Percentiles rank a stretch among this genome's conserved stretches.
These are phyloP conservation scores for Candida albicans DNA, from an alignment of 1,139 yeast species.

Conservation along the genomic window DNA sequence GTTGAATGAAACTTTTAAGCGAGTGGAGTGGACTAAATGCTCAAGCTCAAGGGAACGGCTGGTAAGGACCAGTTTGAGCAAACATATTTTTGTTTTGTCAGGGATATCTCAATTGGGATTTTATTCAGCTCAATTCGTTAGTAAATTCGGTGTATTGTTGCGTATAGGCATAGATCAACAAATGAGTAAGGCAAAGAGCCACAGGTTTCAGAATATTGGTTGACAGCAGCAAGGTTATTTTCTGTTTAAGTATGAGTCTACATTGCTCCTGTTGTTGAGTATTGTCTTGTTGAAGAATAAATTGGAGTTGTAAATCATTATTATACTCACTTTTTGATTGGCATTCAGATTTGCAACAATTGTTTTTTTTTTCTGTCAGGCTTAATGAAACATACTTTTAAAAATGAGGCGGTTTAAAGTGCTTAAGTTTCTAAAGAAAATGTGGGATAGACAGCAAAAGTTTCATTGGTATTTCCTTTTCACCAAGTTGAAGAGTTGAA, in stretches of 20 bases:
- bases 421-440: conserved; percentile 5
- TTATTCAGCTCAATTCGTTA: background rate
- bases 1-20: too few relatives aligned
- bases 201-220: too few relatives aligned
- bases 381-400: too few relatives aligned
- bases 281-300: background rate
- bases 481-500: too few relatives aligned
- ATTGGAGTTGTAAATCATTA: too few relatives aligned
- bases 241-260: background rate
- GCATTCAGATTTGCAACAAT: conserved; percentile 6
- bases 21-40: too few relatives aligned
- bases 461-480: too few relatives aligned
- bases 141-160: background rate
- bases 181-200: too few relatives aligned
- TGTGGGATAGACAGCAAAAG: background rate
- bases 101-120: background rate
- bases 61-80: background rate
- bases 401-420: background rate
- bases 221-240: too few relatives aligned
- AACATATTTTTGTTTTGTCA: background rate
- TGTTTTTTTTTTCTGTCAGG: background rate
- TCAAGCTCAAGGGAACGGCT: background rate
- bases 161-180: too few relatives aligned
- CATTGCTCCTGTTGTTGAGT: background rate
- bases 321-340: too few relatives aligned